phyloP scores from a whole-genome alignment of 129 eudicot species.

The Saposhnikovia divaricata region DNA sequence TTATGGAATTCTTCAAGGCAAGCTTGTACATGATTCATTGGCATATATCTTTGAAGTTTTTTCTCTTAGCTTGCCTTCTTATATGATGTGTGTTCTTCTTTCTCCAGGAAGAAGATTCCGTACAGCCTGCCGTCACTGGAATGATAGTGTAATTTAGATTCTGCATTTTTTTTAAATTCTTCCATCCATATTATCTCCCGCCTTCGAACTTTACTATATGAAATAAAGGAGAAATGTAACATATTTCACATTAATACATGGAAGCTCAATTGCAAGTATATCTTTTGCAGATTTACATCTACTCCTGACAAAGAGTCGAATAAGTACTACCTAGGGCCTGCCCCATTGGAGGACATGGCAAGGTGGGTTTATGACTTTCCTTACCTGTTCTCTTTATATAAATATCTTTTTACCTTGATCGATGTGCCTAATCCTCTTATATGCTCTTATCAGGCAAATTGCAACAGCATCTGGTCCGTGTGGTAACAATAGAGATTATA shows the following conservation, averaged over 20 bases:
- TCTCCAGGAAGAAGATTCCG: conserved; percentile 54
- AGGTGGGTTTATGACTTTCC: conserved; percentile 23
- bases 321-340: conserved; percentile 93
- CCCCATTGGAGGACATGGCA: conserved; percentile 95
- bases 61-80: background rate
- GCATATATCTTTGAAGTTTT: background rate
- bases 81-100: background rate
- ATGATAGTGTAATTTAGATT: conserved; percentile 62
- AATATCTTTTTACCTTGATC: background rate
- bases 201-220: background rate
- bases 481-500: conserved; percentile 85
- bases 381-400: background rate
- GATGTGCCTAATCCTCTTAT: background rate
- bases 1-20: conserved; percentile 72
- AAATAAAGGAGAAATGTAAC: background rate
- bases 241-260: background rate
- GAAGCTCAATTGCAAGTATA: background rate
- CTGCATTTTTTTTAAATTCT: background rate
- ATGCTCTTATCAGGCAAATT: conserved; percentile 50
- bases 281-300: conserved; percentile 72
- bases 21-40: background rate
- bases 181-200: background rate
- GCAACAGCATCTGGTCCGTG: conserved; percentile 98
- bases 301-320: conserved; percentile 72
- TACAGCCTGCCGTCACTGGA: conserved; percentile 54